Evolutionary conservation across 495 filamentous ascomycete species (phyloP).

Genomic region (Aspergillus asperescens): DNA sequence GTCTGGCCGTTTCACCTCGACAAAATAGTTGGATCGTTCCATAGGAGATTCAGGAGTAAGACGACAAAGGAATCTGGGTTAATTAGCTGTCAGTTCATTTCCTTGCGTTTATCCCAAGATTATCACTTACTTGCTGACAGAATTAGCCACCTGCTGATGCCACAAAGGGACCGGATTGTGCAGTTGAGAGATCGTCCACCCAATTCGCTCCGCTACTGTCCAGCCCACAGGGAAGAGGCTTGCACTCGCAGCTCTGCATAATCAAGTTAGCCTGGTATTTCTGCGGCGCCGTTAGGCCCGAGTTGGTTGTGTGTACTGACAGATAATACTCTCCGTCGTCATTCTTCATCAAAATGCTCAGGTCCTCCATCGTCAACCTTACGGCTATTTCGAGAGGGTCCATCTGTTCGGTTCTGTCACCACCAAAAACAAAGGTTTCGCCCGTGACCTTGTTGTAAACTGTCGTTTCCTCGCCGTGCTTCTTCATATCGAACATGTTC

Average conservation of each 20-base stretch:
- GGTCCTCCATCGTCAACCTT: constrained; percentile 52
- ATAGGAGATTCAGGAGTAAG: constrained; percentile 43
- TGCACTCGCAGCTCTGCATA: constrained; percentile 47
- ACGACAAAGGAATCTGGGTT: constrained; percentile 43
- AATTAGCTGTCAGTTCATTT: neutral
- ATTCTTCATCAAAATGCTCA: constrained; percentile 51
- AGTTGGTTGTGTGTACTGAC: constrained; percentile 32
- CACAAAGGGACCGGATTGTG: constrained; percentile 50
- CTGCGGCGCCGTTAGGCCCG: too few relatives aligned
- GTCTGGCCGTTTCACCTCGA: constrained; percentile 42
- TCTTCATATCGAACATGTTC: constrained; percentile 38
- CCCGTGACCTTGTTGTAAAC: constrained; percentile 47
- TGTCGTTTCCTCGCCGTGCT: constrained; percentile 21
- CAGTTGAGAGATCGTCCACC: constrained; percentile 48
- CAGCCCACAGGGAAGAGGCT: constrained; percentile 55
- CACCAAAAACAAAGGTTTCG: constrained; percentile 41
- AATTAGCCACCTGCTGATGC: constrained; percentile 48
- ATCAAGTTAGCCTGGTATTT: constrained; percentile 3
- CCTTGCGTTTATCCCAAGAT: neutral
- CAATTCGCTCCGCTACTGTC: constrained; percentile 51
- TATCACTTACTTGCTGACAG: constrained; percentile 46
- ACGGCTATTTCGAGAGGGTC: constrained; percentile 55
- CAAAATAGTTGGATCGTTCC: constrained; percentile 52
- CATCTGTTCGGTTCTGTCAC: constrained; percentile 23
- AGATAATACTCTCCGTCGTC: constrained; percentile 45